A percentile compares a stretch with the other conserved stretches of the same genome.
phyloP scores from a whole-genome alignment of 208 protist genomes.

The Herpetomonas samuelpessoai region DNA sequence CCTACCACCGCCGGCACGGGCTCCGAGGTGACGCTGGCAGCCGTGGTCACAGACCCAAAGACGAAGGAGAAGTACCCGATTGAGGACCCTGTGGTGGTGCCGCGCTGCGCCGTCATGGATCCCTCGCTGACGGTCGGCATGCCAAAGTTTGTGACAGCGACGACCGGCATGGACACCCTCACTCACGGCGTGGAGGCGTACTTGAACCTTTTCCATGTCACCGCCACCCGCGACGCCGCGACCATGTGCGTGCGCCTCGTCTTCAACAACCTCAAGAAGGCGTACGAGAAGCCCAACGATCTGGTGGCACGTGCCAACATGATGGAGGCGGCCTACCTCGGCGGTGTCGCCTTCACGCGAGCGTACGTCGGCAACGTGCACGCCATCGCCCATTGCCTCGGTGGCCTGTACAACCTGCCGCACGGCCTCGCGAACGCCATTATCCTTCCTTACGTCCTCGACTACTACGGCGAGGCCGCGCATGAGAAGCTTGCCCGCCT shows the following conservation, averaged over 20 bases:
- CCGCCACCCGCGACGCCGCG: slow-evolving; percentile 39
- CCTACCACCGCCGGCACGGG: slow-evolving; percentile 88
- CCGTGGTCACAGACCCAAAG: slow-evolving; percentile 53
- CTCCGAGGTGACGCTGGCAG: slow-evolving; percentile 82
- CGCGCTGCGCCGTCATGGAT: slow-evolving; percentile 74
- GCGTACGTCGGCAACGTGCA: slow-evolving; percentile 86
- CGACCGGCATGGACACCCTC: slow-evolving; percentile 84
- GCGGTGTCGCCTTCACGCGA: slow-evolving; percentile 84
- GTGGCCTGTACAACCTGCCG: slow-evolving; percentile 67
- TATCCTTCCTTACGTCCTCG: slow-evolving; percentile 65
- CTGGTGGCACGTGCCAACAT: slow-evolving; percentile 60
- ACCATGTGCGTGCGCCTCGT: slow-evolving; percentile 42
- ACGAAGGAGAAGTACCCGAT: slow-evolving; percentile 63
- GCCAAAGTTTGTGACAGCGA: slow-evolving; percentile 72
- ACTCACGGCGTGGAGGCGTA: slow-evolving; percentile 84
- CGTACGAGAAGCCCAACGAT: slow-evolving; percentile 48
- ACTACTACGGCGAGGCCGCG: slow-evolving; percentile 40
- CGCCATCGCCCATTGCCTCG: slow-evolving; percentile 75
- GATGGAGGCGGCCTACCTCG: slow-evolving; percentile 71
- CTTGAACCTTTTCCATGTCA: slow-evolving; percentile 46
- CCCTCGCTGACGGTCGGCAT: slow-evolving; percentile 62
- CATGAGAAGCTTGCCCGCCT: slow-evolving; percentile 35
- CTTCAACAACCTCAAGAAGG: slow-evolving; percentile 41
- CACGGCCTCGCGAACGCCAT: slow-evolving; percentile 86
- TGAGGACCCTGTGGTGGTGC: slow-evolving; percentile 56